phyloP scores from a whole-genome alignment of 768 basidiomycete genomes.

The Amanita brunnescens region DNA sequence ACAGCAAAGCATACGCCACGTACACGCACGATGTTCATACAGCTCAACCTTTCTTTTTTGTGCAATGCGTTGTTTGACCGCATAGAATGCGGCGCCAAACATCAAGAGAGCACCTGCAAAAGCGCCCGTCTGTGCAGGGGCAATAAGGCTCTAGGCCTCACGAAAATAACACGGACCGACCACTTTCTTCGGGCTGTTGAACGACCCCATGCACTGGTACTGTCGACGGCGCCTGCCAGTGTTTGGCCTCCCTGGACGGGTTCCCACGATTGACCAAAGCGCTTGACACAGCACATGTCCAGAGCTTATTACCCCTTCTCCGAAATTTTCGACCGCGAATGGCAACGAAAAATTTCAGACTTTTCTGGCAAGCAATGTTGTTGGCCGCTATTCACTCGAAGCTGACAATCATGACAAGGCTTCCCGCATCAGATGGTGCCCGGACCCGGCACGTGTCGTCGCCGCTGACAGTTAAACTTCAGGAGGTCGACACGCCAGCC shows the following conservation, averaged over 20 bases:
- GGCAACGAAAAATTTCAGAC: not conserved
- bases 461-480: conserved; percentile 5
- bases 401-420: not conserved
- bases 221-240: not conserved
- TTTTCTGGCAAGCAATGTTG: not conserved
- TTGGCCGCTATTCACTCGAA: too few species aligned
- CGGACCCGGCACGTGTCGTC: not conserved
- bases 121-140: conserved; percentile 16
- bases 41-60: conserved; percentile 25
- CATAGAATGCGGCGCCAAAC: conserved; percentile 24
- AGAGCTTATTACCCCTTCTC: too few species aligned
- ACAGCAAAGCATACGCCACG: conserved; percentile 5
- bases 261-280: not conserved
- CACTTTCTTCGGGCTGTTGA: conserved; percentile 7
- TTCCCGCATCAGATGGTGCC: not conserved
- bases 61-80: conserved; percentile 23
- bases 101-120: conserved; percentile 23
- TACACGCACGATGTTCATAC: conserved; percentile 23
- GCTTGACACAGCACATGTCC: not conserved
- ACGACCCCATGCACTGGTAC: not conserved
- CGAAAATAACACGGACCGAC: not conserved
- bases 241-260: not conserved
- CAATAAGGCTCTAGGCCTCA: not conserved
- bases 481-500: not conserved
- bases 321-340: too few species aligned